These are phyloP conservation scores for Crucihimalaya himalaica DNA, from an alignment of 345 rosid species.

Conservation along the genomic window DNA sequence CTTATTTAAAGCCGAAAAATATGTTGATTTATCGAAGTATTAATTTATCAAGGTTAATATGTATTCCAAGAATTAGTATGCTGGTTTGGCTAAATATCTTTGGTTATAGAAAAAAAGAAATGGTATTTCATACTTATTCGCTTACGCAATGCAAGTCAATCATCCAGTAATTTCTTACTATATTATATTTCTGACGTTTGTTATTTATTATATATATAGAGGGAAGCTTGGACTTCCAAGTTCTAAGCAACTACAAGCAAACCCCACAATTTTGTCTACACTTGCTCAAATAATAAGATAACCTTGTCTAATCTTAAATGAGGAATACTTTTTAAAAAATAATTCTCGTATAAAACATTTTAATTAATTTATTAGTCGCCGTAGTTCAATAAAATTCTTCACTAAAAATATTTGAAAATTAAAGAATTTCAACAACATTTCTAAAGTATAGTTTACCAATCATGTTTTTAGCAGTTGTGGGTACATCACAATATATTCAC, in stretches of 20 bases:
- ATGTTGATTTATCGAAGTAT: too few species aligned
- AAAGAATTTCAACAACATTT: not conserved
- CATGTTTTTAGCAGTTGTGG: not conserved
- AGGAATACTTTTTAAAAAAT: too few species aligned
- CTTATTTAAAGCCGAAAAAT: too few species aligned
- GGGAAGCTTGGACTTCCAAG: constrained; percentile 10
- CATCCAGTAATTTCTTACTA: not conserved
- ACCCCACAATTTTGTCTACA: constrained; percentile 12
- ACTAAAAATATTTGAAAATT: not conserved
- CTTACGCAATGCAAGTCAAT: constrained; percentile 25
- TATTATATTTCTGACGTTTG: not conserved
- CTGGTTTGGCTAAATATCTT: too few species aligned
- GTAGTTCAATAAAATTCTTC: not conserved
- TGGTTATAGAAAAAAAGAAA: not conserved
- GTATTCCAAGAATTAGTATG: too few species aligned
- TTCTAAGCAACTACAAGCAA: constrained; percentile 6
- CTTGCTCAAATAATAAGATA: not conserved
- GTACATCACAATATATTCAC: too few species aligned
- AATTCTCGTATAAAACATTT: not conserved
- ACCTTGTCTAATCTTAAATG: too few species aligned
- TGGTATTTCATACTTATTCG: not conserved
- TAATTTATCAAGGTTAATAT: too few species aligned
- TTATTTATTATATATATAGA: not conserved
- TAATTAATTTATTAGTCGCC: not conserved
- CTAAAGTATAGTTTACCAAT: not conserved